Percentiles rank a stretch among this genome's conserved stretches.
Conservation (phyloP, 2,329 filamentous ascomycete species). For the Byssochlamys sp. region DNA sequence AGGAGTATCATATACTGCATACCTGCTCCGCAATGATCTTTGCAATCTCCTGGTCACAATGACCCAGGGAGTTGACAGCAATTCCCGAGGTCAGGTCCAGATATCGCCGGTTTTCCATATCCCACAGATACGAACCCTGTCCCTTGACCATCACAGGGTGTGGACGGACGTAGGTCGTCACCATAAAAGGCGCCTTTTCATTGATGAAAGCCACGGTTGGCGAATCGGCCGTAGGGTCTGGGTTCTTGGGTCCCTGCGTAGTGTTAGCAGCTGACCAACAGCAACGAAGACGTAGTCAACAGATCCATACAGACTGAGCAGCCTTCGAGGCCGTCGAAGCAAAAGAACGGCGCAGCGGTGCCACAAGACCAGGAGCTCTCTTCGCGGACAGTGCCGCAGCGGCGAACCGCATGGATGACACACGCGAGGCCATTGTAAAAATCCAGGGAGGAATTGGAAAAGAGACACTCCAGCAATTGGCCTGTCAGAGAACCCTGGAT, state of each 20-base stretch:
- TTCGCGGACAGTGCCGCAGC: conserved; percentile 17
- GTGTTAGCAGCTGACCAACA: not conserved
- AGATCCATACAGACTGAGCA: conserved; percentile 8
- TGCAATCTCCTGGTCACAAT: conserved; percentile 72
- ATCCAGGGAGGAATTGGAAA: conserved; percentile 4
- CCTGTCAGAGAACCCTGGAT: conserved; percentile 1
- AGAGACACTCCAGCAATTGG: not conserved
- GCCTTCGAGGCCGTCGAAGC: conserved; percentile 20
- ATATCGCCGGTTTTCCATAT: conserved; percentile 79
- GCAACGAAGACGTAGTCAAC: not conserved
- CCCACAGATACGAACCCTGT: conserved; percentile 78
- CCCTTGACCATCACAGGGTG: conserved; percentile 82
- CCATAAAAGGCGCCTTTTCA: conserved; percentile 77
- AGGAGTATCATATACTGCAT: conserved; percentile 7
- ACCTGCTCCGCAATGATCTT: conserved; percentile 70
- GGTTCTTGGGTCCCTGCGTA: conserved; percentile 44
- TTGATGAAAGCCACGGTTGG: conserved; percentile 64
- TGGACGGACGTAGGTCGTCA: conserved; percentile 86
- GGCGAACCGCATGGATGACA: not conserved
- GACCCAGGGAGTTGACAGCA: conserved; percentile 84
- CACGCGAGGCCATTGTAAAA: not conserved
- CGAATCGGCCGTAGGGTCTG: conserved; percentile 65
- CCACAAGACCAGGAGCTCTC: conserved; percentile 22
- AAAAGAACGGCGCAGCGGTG: conserved; percentile 25
- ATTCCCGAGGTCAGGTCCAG: conserved; percentile 94